phyloP scores from a whole-genome alignment of 2,329 filamentous ascomycete species.

The Alternaria hordeiaustralica region DNA sequence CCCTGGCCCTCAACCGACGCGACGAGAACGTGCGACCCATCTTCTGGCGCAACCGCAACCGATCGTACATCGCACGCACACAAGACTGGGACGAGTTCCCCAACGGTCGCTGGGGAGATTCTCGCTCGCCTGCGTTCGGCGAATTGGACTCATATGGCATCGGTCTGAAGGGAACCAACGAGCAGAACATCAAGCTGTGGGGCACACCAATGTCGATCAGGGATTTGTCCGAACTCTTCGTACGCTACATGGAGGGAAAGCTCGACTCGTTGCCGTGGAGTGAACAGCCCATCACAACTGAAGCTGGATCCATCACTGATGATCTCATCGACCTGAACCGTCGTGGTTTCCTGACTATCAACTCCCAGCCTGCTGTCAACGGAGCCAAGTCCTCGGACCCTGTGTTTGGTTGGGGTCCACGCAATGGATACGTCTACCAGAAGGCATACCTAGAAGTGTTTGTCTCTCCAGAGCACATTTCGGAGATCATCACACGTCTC shows the following conservation, averaged over 20 bases:
- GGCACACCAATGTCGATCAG: constrained; percentile 80
- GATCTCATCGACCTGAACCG: constrained; percentile 83
- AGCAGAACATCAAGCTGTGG: constrained; percentile 95
- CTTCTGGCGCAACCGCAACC: constrained; percentile 97
- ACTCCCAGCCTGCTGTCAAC: constrained; percentile 94
- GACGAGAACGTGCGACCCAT: constrained; percentile 97
- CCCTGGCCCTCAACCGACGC: constrained; percentile 83
- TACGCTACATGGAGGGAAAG: constrained; percentile 81
- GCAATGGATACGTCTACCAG: constrained; percentile 96
- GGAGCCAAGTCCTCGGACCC: constrained; percentile 87
- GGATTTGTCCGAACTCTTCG: constrained; percentile 83
- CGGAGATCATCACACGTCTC: constrained; percentile 78
- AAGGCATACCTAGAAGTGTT: constrained; percentile 96
- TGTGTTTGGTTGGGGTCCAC: constrained; percentile 91
- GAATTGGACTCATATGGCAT: constrained; percentile 95
- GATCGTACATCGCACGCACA: constrained; percentile 92
- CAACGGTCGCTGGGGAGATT: constrained; percentile 98
- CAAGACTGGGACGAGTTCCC: constrained; percentile 99
- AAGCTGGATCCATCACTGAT: constrained; percentile 78
- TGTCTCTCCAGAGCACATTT: constrained; percentile 79
- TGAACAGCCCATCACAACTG: constrained; percentile 81
- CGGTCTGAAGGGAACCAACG: constrained; percentile 90
- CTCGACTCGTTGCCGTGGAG: constrained; percentile 91
- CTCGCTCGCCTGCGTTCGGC: constrained; percentile 92
- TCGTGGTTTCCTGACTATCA: constrained; percentile 90